Base-by-base conservation (phyloP, 78 protist species). In the Cavenderia fasciculata region DNA sequence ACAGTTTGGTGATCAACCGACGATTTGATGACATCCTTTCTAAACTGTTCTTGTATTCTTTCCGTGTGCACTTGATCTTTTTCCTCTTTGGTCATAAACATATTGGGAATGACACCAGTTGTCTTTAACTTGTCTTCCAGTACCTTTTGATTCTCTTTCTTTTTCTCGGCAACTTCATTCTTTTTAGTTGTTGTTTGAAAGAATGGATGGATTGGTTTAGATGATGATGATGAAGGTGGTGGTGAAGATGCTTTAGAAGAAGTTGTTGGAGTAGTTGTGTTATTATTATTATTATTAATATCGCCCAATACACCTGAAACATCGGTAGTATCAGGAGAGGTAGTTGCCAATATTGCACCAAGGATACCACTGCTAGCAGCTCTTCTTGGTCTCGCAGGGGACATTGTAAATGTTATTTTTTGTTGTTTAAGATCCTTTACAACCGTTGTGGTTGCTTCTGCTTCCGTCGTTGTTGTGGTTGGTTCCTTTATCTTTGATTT, bases 11-110 rank as follows among this genome's bases (percentile, higher is more conserved):
- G 76, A 66, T 79, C 88, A 41, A 65, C 59, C 49, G 23, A 29
- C 14, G 88, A 52, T 41, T 79, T 62, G 18, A 79, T 79, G 36
- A 79, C 54, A 25, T 66, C 88, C 1, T 47, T 16, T 66, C 74
- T 63, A 5, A 79, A 66, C 21, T 57, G 46, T 1, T 79, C 69
- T 44, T 79, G 88, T 52, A 47, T 31, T 18, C 40, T 56, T 14
- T 44, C 52, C 18, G 43, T n/a, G 36, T 18, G 36, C 36, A 31
- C 69, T 34, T 3, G 18, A 16, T 61, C 69, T 10, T 10, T 27
- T 40, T 61, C 69, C 36, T 61, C n/a, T 21, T 40, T 63, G 47
- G 49, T 18, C 23, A 18, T 27, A 40, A 61, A 61, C 40, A 61
- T 61, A 6, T 49, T 49, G 54, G 14, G 54, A 18, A 49, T 49